These are phyloP conservation scores for Neurospora tetraspora DNA, from an alignment of 495 filamentous ascomycete species.

Conservation along the genomic window DNA sequence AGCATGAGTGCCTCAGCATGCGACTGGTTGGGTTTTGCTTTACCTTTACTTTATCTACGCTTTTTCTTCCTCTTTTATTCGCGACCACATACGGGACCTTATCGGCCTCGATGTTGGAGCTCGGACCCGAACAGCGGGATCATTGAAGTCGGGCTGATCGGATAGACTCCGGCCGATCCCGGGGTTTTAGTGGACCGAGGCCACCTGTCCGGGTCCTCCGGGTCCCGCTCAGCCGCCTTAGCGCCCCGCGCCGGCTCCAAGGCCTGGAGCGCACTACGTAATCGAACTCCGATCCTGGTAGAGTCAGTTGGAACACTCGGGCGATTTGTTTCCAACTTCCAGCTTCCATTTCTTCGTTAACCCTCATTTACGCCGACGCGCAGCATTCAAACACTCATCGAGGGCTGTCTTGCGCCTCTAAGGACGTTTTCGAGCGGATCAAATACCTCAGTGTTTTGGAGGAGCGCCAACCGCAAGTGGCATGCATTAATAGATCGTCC, in stretches of 20 bases:
- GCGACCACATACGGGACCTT: background rate
- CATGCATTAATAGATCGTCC: background rate
- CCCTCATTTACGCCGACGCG: background rate
- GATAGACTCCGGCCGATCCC: background rate
- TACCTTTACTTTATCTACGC: background rate
- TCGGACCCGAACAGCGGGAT: background rate
- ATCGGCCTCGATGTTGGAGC: background rate
- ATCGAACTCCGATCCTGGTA: background rate
- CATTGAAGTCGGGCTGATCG: background rate
- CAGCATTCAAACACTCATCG: background rate
- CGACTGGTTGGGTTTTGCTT: background rate
- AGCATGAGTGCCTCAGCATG: background rate
- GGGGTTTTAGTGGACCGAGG: background rate
- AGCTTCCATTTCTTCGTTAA: background rate
- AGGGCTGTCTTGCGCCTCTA: background rate
- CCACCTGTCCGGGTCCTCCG: background rate
- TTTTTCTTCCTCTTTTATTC: background rate
- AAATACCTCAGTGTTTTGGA: background rate
- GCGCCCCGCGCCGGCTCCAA: background rate
- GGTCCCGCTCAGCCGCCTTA: background rate
- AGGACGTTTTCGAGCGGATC: background rate
- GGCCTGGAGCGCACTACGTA: background rate
- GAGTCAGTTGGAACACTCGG: background rate
- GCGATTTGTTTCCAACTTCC: background rate
- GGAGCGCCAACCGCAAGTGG: background rate